phyloP scores from a whole-genome alignment of 139 green algal species.

The Monoraphidium neglectum region DNA sequence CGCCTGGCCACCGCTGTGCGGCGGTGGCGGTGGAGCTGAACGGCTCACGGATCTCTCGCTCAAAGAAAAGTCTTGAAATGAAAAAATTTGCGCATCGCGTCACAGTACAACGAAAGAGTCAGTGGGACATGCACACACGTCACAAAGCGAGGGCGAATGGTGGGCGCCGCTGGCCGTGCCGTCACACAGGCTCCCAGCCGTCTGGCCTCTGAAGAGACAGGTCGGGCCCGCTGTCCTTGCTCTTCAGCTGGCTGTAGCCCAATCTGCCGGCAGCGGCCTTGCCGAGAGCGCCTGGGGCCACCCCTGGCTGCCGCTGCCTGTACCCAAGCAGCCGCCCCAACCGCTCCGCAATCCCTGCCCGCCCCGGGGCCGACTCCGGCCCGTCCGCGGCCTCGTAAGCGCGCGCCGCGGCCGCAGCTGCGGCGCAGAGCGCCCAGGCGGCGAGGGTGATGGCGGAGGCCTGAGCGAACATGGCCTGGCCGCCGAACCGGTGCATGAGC shows the following conservation, averaged over 20 bases:
- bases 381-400: neutral
- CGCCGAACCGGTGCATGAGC: conserved; percentile 25
- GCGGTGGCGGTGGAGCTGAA: no score
- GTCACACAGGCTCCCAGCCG: no score
- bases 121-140: no score
- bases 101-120: no score
- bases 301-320: neutral
- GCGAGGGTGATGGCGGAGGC: conserved; percentile 6
- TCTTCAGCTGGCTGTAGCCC: neutral
- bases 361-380: neutral
- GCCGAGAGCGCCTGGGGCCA: no score
- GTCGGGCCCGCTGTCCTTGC: conserved; percentile 24
- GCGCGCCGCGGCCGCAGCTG: neutral
- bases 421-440: conserved; percentile 22
- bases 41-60: no score
- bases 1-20: no score
- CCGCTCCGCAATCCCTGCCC: neutral
- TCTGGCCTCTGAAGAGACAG: no score
- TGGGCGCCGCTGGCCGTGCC: no score
- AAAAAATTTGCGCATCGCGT: no score
- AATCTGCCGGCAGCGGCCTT: neutral
- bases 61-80: no score
- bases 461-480: conserved; percentile 41
- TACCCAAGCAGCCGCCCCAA: neutral
- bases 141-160: no score